Evolutionary conservation across 768 basidiomycete genomes (phyloP), one percentile per base, ranked within the genome.

Genomic region (Porphyrellus cyaneotinctus): DNA sequence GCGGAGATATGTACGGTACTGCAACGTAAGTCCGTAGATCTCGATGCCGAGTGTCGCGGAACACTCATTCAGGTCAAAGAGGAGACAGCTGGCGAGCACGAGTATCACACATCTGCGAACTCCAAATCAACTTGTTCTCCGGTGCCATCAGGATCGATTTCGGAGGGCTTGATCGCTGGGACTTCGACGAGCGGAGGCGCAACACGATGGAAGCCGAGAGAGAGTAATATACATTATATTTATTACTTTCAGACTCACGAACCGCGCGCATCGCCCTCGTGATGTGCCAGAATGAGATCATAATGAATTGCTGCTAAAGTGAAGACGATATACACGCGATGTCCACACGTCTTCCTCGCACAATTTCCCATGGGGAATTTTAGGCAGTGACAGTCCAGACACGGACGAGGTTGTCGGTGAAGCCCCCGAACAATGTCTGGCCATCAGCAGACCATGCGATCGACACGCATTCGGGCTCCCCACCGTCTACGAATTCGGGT

Each of bases 391-490:
- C 91, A 64, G 84, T 87, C 91, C 90, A 95, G 70, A 93, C 90
- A 61, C 92, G 88, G 70, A 97, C 85, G 60, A 83, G 80, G 77
- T 95, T 88, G 75, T 97, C 95, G 49, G 91, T 91, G 83, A 93
- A 95, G 54, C 95, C 95, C 73, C 89, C 93, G 71, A 95, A 98
- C 56, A 99, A 81, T 47, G 91, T 95, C 77, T 97, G 93, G 52
- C 97, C 97, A 72, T 97, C 95, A 43, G 95, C 87, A 50, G 94
- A 97, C 97, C 97, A 99, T 56, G 97, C 91, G 63, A 98, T 90
- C 47, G 95, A 97, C 41, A 95, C 88, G 72, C 91, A 94, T 74
- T 97, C 92, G 33, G 92, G 90, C 62, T 91, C 83, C 69, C 80
- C 74, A 53, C 85, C 81, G 63, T 92, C 88, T 57, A 83, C 81